Evolutionary conservation across 805 yeast genomes (phyloP), one percentile per base, ranked within the genome.

Genomic region (Isabelozyma rhagii): DNA sequence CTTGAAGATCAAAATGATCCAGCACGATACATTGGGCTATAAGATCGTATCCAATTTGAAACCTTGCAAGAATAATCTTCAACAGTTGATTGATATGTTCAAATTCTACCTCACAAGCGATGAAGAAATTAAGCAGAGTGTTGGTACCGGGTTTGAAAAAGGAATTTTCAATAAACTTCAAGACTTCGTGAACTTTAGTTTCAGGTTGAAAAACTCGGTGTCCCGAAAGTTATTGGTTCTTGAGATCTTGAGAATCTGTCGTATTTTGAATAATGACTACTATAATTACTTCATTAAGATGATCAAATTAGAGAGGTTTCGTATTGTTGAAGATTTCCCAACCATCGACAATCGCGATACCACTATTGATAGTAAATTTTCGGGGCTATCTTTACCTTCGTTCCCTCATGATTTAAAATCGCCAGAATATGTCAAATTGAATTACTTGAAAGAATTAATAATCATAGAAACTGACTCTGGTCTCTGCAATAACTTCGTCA

Each of bases 1-100:
- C 1, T 65, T 92, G 46, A 80, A 82, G 38, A 79, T 90, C 56
- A 89, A 87, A 60, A 83, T 85, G 68, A 66, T 91, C 8, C 98
- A 93, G 66, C 72, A 77, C 46, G 97, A 92, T 59, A 79, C 89
- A 0, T 63, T 87, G 44, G 79, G 84, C 10, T 79, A 82, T 53
- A 43, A 43, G 17, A 28, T 31, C 2, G 5, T 43, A 11, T 74
- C 78, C 53, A 57, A 84, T 8, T 66, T 75, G 8, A 31, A 48
- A 27, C 88, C 89, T 0, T 57, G 70, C 1, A 67, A 72, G 13
- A 58, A 64, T 2, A 68, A 71, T 25, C 56, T 82, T 8, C 60
- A 71, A n/a, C 57, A 55, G 36, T 51, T 68, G 38, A 53, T 71
- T 10, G 56, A 63, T 18, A 69, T 77, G 5, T 70, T 69, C 43